Percentiles rank a stretch among this genome's conserved stretches.
Conservation (phyloP, 1,139 yeast species). For the Yamadazyma friedrichii region DNA sequence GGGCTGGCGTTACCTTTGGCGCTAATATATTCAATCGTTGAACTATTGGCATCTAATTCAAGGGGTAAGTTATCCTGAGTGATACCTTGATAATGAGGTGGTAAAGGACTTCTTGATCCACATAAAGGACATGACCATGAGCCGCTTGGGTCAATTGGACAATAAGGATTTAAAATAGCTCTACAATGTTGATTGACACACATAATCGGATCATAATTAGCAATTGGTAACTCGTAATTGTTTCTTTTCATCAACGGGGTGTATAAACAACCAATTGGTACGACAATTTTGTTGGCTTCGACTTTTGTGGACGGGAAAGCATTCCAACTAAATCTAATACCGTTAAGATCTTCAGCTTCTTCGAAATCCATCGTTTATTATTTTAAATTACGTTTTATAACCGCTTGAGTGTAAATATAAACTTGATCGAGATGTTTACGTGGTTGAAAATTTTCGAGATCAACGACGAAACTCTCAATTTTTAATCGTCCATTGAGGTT, state of each 20-base stretch:
- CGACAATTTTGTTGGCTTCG: conserved; percentile 90
- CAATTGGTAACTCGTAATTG: conserved; percentile 61
- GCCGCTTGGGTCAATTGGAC: conserved; percentile 78
- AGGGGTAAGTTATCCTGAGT: conserved; percentile 82
- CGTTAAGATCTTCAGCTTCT: conserved; percentile 51
- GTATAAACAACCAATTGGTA: conserved; percentile 91
- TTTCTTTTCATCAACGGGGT: conserved; percentile 85
- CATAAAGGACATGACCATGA: conserved; percentile 93
- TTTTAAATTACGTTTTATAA: background rate
- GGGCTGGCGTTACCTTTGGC: conserved; percentile 87
- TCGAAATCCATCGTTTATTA: conserved; percentile 39
- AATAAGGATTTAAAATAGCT: conserved; percentile 84
- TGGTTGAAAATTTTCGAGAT: conserved; percentile 8
- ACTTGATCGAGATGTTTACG: conserved; percentile 9
- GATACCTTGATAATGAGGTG: conserved; percentile 84
- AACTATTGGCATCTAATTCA: conserved; percentile 72
- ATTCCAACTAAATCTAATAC: conserved; percentile 52
- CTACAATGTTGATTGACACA: conserved; percentile 83
- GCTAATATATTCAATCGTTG: conserved; percentile 91
- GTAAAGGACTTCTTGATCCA: conserved; percentile 79
- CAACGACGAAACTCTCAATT: background rate
- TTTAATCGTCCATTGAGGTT: background rate
- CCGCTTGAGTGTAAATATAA: background rate
- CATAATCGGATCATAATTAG: conserved; percentile 85
- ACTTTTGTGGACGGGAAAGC: conserved; percentile 77